Evolutionary conservation across 805 yeast genomes (phyloP).

Genomic region (Yamadazyma phyllophila): DNA sequence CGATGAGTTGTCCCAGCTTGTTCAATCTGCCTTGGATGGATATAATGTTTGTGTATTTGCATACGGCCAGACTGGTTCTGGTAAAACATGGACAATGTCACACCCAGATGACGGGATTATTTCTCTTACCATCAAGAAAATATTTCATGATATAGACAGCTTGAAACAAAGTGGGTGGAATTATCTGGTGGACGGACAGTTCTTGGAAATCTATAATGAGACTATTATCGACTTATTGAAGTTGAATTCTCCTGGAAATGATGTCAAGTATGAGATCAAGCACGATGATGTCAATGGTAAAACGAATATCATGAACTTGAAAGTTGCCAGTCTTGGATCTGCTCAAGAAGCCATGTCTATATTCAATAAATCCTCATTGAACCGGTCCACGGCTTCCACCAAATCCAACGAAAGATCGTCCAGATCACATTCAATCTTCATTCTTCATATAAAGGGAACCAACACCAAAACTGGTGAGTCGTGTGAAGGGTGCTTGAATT

Average conservation of each 20-base stretch:
- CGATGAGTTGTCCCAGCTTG: constrained; percentile 79
- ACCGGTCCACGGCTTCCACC: constrained; percentile 80
- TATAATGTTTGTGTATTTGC: constrained; percentile 91
- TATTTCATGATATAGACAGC: constrained; percentile 55
- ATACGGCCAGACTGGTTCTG: constrained; percentile 96
- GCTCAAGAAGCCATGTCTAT: constrained; percentile 49
- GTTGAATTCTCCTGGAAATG: constrained; percentile 14
- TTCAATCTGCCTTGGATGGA: constrained; percentile 81
- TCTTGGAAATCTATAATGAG: constrained; percentile 89
- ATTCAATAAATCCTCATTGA: constrained; percentile 53
- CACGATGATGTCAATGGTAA: constrained; percentile 56
- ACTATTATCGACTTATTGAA: constrained; percentile 64
- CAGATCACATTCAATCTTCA: constrained; percentile 85
- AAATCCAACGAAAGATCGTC: constrained; percentile 81
- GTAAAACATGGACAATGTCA: constrained; percentile 92
- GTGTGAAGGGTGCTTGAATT: constrained; percentile 62
- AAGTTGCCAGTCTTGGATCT: constrained; percentile 44
- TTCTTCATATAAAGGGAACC: constrained; percentile 55
- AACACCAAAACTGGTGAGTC: constrained; percentile 48
- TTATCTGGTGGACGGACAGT: constrained; percentile 65
- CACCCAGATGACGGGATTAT: constrained; percentile 71
- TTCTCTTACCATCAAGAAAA: constrained; percentile 68
- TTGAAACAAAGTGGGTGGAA: constrained; percentile 59
- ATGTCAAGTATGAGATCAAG: constrained; percentile 60
- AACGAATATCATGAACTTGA: constrained; percentile 63